phyloP scores from a whole-genome alignment of 2,329 filamentous ascomycete species.

The Phialophora macrospora region DNA sequence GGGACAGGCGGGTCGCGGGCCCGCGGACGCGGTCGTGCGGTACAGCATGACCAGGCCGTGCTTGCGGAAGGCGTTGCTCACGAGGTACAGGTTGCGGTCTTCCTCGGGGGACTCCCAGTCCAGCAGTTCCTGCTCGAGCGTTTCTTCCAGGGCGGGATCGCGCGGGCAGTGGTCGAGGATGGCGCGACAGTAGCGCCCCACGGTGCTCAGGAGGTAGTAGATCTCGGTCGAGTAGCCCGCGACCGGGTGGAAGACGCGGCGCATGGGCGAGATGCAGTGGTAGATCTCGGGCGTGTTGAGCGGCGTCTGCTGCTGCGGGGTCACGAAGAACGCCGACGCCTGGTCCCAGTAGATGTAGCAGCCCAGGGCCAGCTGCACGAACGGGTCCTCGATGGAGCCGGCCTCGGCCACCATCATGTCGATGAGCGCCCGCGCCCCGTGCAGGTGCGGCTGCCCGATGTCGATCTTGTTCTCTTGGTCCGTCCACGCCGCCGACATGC shows the following conservation, averaged over 20 bases:
- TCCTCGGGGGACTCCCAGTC: conserved; percentile 10
- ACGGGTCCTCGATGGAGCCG: neutral
- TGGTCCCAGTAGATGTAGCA: conserved; percentile 14
- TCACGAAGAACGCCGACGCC: conserved; percentile 10
- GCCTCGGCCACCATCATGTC: no score
- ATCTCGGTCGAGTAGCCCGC: conserved; percentile 11
- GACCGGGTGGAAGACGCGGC: conserved; percentile 5
- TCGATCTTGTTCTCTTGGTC: no score
- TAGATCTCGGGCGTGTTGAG: conserved; percentile 8
- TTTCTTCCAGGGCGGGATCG: no score
- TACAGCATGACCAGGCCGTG: conserved; percentile 14
- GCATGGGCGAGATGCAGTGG: conserved; percentile 10
- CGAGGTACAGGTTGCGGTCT: conserved; percentile 11
- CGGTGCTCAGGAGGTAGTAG: conserved; percentile 12
- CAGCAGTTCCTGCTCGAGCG: conserved; percentile 1
- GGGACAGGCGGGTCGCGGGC: neutral
- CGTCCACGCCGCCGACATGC: no score
- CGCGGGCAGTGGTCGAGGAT: no score
- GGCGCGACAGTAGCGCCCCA: conserved; percentile 5
- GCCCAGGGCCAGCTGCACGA: conserved; percentile 6
- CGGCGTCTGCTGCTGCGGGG: conserved; percentile 2
- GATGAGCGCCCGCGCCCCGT: no score
- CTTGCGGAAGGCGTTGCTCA: conserved; percentile 6
- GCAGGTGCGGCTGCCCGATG: no score
- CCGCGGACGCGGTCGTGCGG: conserved; percentile 43